Evolutionary conservation across 805 yeast genomes (phyloP).

Genomic region (Zygoascus flipseniorum): DNA sequence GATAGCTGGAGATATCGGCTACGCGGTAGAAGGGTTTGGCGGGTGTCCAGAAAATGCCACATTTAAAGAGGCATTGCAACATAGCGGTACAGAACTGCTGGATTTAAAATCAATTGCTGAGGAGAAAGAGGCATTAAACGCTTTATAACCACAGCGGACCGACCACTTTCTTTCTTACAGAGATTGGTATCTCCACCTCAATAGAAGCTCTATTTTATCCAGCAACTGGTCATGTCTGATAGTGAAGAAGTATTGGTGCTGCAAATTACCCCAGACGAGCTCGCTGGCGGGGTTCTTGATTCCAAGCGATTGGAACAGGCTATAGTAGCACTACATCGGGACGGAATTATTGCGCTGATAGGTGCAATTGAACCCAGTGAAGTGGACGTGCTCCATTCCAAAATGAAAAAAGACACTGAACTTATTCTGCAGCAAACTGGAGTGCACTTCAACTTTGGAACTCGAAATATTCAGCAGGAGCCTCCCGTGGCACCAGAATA

Average conservation of each 20-base stretch:
- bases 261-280: not conserved
- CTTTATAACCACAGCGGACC: not conserved
- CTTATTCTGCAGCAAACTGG: not conserved
- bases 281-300: not conserved
- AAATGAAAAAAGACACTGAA: conserved; percentile 10
- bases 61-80: too few species aligned
- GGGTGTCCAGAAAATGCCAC: too few species aligned
- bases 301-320: not conserved
- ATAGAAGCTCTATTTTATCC: too few species aligned
- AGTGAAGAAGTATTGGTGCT: not conserved
- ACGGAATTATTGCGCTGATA: conserved; percentile 8
- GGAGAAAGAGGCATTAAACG: not conserved
- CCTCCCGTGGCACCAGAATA: conserved; percentile 9
- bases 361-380: conserved; percentile 9
- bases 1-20: too few species aligned
- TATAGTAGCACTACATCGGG: conserved; percentile 5
- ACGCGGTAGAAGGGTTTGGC: too few species aligned
- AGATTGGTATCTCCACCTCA: not conserved
- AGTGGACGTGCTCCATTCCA: conserved; percentile 5
- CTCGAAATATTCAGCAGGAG: conserved; percentile 15
- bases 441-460: conserved; percentile 10
- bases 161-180: too few species aligned
- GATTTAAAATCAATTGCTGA: not conserved
- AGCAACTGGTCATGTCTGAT: too few species aligned
- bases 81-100: too few species aligned